These are phyloP conservation scores for Acacia pycnantha DNA, from an alignment of 331 rosid genomes.

Conservation along the genomic window DNA sequence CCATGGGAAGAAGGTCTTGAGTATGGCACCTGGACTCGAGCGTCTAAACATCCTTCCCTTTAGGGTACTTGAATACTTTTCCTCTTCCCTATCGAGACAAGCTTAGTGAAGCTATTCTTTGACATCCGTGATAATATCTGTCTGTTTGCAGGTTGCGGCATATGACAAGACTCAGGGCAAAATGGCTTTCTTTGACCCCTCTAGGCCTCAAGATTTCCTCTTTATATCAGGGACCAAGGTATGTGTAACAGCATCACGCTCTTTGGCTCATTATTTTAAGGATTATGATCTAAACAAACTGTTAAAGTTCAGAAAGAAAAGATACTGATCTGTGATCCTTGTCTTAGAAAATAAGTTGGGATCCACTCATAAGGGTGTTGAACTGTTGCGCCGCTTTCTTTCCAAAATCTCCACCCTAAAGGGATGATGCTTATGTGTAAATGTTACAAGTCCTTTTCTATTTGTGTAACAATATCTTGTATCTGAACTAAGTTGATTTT, in stretches of 20 bases:
- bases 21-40: conserved; percentile 99
- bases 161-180: conserved; percentile 91
- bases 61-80: conserved; percentile 49
- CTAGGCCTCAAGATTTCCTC: conserved; percentile 86
- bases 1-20: conserved; percentile 91
- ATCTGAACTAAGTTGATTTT: conserved; percentile 15
- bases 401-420: neutral
- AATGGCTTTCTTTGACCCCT: conserved; percentile 98
- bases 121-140: conserved; percentile 12
- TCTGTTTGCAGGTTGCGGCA: conserved; percentile 80
- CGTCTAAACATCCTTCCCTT: conserved; percentile 96
- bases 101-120: neutral
- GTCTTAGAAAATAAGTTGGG: neutral
- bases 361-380: neutral
- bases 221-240: conserved; percentile 99
- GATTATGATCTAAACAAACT: neutral
- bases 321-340: neutral
- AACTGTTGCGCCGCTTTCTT: neutral
- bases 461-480: neutral
- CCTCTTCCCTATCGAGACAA: neutral
- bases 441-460: neutral
- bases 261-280: neutral
- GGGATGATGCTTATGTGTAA: no score
- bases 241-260: neutral
- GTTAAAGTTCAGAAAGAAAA: neutral